Percentiles rank a stretch among this genome's conserved stretches.
Evolutionary conservation across 805 yeast species (phyloP).

Genomic region (Starmerella cellae): DNA sequence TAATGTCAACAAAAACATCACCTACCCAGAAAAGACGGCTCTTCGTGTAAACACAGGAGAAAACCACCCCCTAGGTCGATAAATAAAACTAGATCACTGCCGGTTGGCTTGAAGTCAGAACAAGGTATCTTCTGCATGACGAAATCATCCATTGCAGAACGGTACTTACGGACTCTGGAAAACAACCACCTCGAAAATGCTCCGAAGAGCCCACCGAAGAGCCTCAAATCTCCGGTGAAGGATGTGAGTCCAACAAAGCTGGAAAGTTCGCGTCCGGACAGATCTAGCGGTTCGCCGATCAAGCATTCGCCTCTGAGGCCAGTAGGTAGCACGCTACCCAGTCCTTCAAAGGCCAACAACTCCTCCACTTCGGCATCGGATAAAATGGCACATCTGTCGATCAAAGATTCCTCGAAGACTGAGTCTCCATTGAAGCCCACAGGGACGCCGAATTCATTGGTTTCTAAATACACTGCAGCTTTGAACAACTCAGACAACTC

Average conservation of each 20-base stretch:
- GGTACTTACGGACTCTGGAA: slow-evolving; percentile 22
- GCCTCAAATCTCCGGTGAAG: slow-evolving; percentile 13
- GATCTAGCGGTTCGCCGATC: too few species aligned
- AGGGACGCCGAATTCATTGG: neutral
- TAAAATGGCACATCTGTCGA: neutral
- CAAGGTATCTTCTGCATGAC: slow-evolving; percentile 2
- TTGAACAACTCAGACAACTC: too few species aligned
- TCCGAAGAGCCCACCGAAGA: slow-evolving; percentile 25
- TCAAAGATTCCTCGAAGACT: too few species aligned
- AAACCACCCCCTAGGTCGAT: too few species aligned
- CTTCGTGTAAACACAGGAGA: too few species aligned
- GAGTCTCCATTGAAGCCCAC: too few species aligned
- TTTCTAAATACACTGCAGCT: neutral
- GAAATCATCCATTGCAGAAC: slow-evolving; percentile 17
- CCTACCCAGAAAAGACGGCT: too few species aligned
- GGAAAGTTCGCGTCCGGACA: too few species aligned
- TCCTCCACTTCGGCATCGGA: neutral
- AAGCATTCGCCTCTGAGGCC: neutral
- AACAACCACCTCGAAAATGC: slow-evolving; percentile 15
- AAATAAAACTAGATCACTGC: neutral
- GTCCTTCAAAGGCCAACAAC: neutral
- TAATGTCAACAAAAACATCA: slow-evolving; percentile 4
- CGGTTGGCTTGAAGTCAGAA: neutral
- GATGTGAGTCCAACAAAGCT: neutral
- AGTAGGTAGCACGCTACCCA: neutral